Percentiles rank a stretch among this genome's conserved stretches.
phyloP scores from a whole-genome alignment of 2,329 filamentous ascomycete species.

The Ploettnerulaceae sp. region DNA sequence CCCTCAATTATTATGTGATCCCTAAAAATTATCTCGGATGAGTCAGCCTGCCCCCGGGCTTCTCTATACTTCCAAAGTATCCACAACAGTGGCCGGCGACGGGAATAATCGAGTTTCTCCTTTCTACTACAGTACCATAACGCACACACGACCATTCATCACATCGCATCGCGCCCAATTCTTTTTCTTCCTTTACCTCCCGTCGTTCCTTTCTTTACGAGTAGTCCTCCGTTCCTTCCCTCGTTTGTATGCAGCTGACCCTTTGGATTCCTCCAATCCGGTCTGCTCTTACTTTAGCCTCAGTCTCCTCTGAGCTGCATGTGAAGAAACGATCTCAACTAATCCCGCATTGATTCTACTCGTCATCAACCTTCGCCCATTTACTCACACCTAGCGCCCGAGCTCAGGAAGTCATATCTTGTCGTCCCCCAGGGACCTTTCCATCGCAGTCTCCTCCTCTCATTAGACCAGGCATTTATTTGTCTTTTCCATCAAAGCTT shows the following conservation, averaged over 20 bases:
- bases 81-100: too few species aligned
- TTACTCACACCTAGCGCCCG: conserved; percentile 14
- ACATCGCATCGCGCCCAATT: background rate
- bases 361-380: conserved; percentile 24
- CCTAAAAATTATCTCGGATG: too few species aligned
- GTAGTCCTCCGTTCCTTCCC: conserved; percentile 2
- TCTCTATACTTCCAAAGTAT: too few species aligned
- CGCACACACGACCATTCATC: background rate
- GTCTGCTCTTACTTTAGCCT: background rate
- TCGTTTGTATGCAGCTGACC: background rate
- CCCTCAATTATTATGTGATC: too few species aligned
- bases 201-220: background rate
- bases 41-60: too few species aligned
- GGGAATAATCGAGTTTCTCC: background rate
- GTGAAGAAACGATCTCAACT: conserved; percentile 13
- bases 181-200: conserved; percentile 6
- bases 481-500: too few species aligned
- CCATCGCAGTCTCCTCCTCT: conserved; percentile 13
- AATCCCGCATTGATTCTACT: conserved; percentile 20
- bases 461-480: too few species aligned
- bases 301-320: conserved; percentile 12
- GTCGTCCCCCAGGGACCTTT: conserved; percentile 4
- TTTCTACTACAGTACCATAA: background rate
- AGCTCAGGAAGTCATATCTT: conserved; percentile 21
- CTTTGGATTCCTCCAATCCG: background rate